Base-by-base conservation (phyloP, 768 basidiomycete genomes). In the Tephrocybe sp. region DNA sequence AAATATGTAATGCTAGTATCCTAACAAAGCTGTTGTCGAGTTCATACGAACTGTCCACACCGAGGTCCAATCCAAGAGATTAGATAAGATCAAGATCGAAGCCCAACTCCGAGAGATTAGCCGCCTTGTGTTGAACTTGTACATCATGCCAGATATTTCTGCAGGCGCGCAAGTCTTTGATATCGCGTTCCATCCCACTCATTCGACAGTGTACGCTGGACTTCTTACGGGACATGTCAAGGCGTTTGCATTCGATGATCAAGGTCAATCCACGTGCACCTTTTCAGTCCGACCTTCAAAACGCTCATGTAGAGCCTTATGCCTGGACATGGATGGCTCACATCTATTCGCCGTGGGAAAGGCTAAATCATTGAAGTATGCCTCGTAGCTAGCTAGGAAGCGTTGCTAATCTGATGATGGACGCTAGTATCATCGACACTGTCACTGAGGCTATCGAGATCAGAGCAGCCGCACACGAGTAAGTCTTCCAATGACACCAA, bases 121-220 rank as follows among this genome's bases (percentile, higher is more conserved):
- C 27, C 28, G 25, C 6, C 21, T 30, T 13, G 18, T n/a, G 25
- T 37, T 28, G 37, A 28, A 38, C 12, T 37, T 24, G 25, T 25
- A 25, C 56, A 53, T 56, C 41, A 78, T 78, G 77, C 74, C 77
- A 49, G 75, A 90, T 70, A 85, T 93, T 42, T 73, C 77, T 18
- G 76, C 87, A 37, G 83, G 82, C 40, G 80, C 83, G 7, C 89
- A 96, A 66, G 82, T 94, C 24, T 97, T 96, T 68, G 95, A 96
- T 71, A 72, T 97, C 34, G 80, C 78, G 1, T 98, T 97, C 61
- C 92, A 96, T 60, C 93, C 95, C 0, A 75, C 73, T 4, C 61
- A 78, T 40, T 69, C 84, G 1, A 75, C 83, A n/a, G 80, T 94
- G 3, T 94, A 88, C 66, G 74, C 82, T 0, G 88, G 82, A 4